These are phyloP conservation scores for Lolium multiflorum DNA, from an alignment of 176 grass and related monocot genomes.

Conservation along the genomic window DNA sequence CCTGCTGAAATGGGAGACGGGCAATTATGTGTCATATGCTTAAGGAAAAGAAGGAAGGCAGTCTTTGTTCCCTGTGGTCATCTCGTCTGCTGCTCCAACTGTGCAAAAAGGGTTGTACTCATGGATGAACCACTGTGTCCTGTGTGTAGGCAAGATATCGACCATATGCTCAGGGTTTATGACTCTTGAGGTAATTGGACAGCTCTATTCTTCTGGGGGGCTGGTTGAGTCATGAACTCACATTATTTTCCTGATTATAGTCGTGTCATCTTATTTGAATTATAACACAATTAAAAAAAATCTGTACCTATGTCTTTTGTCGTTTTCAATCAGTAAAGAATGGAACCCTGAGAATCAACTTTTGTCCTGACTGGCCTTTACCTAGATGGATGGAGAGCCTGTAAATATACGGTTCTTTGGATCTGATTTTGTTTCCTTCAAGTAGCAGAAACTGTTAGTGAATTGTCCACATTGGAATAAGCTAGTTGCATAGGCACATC, in stretches of 20 bases:
- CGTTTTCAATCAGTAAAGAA: not conserved
- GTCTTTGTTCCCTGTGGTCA: constrained; percentile 97
- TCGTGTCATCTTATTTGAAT: not conserved
- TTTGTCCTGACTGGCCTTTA: not conserved
- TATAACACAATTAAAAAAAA: not conserved
- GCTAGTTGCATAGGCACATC: not conserved
- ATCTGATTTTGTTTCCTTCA: constrained; percentile 26
- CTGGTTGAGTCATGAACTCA: too few relatives aligned
- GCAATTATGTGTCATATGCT: constrained; percentile 90
- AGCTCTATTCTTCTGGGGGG: not conserved
- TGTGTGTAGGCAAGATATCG: constrained; percentile 77
- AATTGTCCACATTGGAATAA: too few relatives aligned
- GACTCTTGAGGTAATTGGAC: constrained; percentile 68
- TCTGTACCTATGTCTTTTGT: not conserved
- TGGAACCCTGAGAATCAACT: not conserved
- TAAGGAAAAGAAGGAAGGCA: constrained; percentile 68
- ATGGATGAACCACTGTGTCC: constrained; percentile 66
- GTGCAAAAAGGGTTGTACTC: constrained; percentile 62
- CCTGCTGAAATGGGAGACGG: constrained; percentile 61
- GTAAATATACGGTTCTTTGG: too few relatives aligned
- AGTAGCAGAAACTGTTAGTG: not conserved
- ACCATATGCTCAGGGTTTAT: constrained; percentile 77
- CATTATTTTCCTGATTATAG: constrained; percentile 13
- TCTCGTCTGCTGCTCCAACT: constrained; percentile 85
- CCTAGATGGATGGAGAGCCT: not conserved